Evolutionary conservation across 768 basidiomycete genomes (phyloP).

Genomic region (Lactarius quietus): DNA sequence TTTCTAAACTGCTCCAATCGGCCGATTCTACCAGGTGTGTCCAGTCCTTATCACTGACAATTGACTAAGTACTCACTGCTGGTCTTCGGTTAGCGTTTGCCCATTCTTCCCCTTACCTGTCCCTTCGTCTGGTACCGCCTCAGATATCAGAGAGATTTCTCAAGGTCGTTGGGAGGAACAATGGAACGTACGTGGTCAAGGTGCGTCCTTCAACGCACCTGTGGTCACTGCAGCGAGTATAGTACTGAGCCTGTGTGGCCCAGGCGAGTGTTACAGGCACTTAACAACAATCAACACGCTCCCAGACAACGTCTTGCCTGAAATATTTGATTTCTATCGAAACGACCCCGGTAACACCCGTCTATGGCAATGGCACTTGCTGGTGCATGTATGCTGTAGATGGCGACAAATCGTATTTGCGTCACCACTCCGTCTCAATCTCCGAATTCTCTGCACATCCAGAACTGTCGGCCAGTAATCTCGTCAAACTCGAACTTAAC

Average conservation of each 20-base stretch:
- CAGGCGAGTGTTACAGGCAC: neutral
- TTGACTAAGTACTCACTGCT: neutral
- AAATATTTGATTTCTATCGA: neutral
- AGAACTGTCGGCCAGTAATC: too few species aligned
- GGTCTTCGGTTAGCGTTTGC: neutral
- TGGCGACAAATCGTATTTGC: too few species aligned
- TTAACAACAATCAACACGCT: neutral
- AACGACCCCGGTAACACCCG: too few species aligned
- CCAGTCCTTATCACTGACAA: neutral
- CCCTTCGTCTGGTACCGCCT: neutral
- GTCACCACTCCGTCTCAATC: too few species aligned
- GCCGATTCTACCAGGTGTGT: neutral
- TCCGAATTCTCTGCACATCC: too few species aligned
- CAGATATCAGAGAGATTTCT: neutral
- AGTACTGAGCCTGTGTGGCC: neutral
- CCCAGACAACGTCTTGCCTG: neutral
- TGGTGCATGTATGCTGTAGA: too few species aligned
- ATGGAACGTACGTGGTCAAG: neutral
- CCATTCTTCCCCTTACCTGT: neutral
- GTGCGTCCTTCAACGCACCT: neutral
- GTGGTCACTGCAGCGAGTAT: too few species aligned
- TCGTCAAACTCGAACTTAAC: too few species aligned
- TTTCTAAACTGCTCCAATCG: neutral
- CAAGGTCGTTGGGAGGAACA: neutral
- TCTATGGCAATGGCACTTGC: too few species aligned